Evolutionary conservation across 2,329 filamentous ascomycete genomes (phyloP), one percentile per base, ranked within the genome.

Genomic region (Fusarium mangiferae): DNA sequence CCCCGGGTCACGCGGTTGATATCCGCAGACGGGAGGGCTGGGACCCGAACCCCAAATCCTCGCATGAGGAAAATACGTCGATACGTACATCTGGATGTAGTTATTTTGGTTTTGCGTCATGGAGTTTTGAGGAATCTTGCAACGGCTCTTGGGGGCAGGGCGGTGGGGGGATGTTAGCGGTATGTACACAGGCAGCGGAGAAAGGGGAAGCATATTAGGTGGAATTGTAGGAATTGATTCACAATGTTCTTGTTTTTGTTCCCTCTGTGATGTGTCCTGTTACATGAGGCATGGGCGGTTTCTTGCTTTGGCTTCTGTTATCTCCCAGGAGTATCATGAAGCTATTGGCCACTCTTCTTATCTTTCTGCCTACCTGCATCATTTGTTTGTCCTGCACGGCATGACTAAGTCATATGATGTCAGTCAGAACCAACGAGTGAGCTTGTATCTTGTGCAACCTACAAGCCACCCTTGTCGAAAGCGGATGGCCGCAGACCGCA

Each of bases 51-150:
- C 42, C 64, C 38, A n/a, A 55, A 48, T 57, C 39, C 57, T 59
- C 28, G 48, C n/a, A 42, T 26, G 59, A 65, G 51, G 63, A 24
- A 63, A 68, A 68, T 38, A 36, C 71, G 73, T 64, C 66, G 61
- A 73, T 62, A 61, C 73, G 69, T 70, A 79, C 76, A 82, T 81
- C 81, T 82, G 81, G 81, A 82, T 82, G 80, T 82, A 81, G 80
- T 76, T 65, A 69, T 82, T 82, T 82, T 81, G 79, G 81, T 75
- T 81, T 79, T 82, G 81, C 80, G 78, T 80, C 78, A 78, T 76
- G 81, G 81, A 82, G 81, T 82, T 80, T 80, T 74, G 73, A 75
- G 80, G 81, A 81, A 81, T 78, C 77, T 78, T 76, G 68, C 64
- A 42, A 70, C 68, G 77, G 77, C 73, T 80, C 75, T 80, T 78